Conservation (phyloP, 1,284 basidiomycete genomes). For the Apiotrichum akiyoshidainum region DNA sequence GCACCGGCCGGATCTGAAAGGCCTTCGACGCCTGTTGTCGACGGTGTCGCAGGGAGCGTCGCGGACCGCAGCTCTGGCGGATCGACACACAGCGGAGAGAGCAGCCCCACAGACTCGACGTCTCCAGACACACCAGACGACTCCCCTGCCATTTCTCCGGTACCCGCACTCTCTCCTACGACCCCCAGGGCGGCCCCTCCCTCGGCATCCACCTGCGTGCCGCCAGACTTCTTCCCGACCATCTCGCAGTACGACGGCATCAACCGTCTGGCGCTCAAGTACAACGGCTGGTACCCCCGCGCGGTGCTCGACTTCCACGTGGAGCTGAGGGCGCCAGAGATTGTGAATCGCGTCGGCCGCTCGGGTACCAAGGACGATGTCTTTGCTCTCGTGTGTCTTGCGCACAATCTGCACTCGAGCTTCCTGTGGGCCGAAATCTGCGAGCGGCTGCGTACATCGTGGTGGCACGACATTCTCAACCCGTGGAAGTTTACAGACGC, state of each 20-base stretch:
- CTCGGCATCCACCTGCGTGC: not conserved
- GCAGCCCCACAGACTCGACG: too few species aligned
- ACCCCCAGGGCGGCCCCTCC: not conserved
- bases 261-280: constrained; percentile 18
- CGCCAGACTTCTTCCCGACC: constrained; percentile 13
- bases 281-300: constrained; percentile 20
- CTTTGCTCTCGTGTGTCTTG: constrained; percentile 14
- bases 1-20: not conserved
- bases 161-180: not conserved
- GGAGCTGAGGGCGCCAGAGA: constrained; percentile 16
- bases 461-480: constrained; percentile 19
- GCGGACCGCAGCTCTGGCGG: not conserved
- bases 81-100: too few species aligned
- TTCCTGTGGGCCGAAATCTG: constrained; percentile 19
- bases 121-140: too few species aligned
- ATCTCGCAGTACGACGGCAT: constrained; percentile 17
- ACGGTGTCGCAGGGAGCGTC: too few species aligned
- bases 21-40: too few species aligned
- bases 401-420: constrained; percentile 11
- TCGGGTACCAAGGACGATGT: constrained; percentile 9
- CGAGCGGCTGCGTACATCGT: constrained; percentile 10
- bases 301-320: constrained; percentile 24
- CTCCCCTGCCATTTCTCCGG: not conserved
- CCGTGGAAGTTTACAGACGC: constrained; percentile 15
- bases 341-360: constrained; percentile 12